A percentile compares a stretch with the other conserved stretches of the same genome.
Conservation (phyloP, 495 filamentous ascomycete species). For the Ascobolus immersus region DNA sequence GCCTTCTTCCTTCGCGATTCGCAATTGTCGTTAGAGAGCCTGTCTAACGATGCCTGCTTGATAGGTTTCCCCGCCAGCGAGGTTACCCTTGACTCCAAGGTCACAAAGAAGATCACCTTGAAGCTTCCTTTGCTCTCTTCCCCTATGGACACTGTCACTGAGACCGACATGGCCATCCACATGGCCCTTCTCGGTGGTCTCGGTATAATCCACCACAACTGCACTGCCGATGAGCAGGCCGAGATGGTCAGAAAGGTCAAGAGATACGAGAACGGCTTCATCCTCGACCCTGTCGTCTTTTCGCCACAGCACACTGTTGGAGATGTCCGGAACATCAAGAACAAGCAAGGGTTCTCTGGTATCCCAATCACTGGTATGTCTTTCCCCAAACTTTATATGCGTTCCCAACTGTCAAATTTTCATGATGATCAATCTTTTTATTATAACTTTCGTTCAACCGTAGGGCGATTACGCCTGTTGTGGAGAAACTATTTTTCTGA, state of each 20-base stretch:
- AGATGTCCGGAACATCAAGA: slow-evolving; percentile 77
- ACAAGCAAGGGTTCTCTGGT: slow-evolving; percentile 95
- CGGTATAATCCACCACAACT: slow-evolving; percentile 98
- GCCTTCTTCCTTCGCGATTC: too few relatives aligned
- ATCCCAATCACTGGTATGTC: slow-evolving; percentile 94
- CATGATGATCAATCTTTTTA: slow-evolving; percentile 47
- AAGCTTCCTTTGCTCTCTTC: slow-evolving; percentile 91
- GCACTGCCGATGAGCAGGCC: slow-evolving; percentile 75
- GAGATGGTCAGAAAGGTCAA: slow-evolving; percentile 99
- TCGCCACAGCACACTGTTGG: slow-evolving; percentile 64
- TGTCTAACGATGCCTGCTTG: slow-evolving; percentile 20
- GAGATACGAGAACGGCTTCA: slow-evolving; percentile 98
- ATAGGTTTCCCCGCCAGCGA: slow-evolving; percentile 74
- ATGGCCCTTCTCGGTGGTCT: slow-evolving; percentile 92
- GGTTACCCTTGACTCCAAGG: slow-evolving; percentile 63
- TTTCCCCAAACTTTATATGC: slow-evolving; percentile 5
- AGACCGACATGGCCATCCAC: slow-evolving; percentile 97
- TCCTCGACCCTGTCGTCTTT: slow-evolving; percentile 83
- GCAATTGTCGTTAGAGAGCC: slow-evolving; percentile 7
- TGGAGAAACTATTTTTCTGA: slow-evolving; percentile 18
- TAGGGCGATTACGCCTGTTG: slow-evolving; percentile 45
- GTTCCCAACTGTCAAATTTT: slow-evolving; percentile 13
- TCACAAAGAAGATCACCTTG: slow-evolving; percentile 79
- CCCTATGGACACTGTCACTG: slow-evolving; percentile 98
- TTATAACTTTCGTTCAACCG: slow-evolving; percentile 99